phyloP scores from a whole-genome alignment of 2,329 filamentous ascomycete species.

The Phoma sp. region DNA sequence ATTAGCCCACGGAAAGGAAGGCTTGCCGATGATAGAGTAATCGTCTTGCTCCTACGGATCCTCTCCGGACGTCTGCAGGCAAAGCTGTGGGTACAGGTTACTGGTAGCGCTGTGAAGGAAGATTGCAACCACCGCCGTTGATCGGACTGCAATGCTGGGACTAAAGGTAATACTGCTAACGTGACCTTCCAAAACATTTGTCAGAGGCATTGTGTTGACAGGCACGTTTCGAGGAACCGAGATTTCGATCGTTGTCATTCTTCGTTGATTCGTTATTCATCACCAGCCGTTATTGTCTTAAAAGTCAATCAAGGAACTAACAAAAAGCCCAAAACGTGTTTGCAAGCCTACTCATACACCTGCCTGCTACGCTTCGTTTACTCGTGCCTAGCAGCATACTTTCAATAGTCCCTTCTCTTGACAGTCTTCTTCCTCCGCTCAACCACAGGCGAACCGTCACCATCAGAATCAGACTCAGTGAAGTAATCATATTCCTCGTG shows the following conservation, averaged over 20 bases:
- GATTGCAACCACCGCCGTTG: neutral
- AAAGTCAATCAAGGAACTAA: too few species aligned
- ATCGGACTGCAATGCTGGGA: neutral
- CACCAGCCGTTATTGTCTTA: neutral
- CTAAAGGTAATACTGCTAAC: too few species aligned
- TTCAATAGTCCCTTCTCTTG: constrained; percentile 11
- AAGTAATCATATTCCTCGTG: constrained; percentile 17
- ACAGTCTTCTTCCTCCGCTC: constrained; percentile 13
- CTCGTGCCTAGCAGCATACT: neutral
- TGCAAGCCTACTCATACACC: neutral
- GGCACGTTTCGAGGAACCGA: neutral
- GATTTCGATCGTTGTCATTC: neutral
- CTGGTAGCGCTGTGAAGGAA: too few species aligned
- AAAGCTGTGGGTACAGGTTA: too few species aligned
- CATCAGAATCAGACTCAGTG: constrained; percentile 9
- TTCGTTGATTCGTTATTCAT: constrained; percentile 1
- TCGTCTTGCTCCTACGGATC: neutral
- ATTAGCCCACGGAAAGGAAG: neutral
- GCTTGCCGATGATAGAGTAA: constrained; percentile 2
- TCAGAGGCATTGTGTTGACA: neutral
- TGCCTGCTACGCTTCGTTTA: neutral
- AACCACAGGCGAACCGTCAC: constrained; percentile 10
- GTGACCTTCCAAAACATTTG: too few species aligned
- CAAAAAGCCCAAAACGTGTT: too few species aligned
- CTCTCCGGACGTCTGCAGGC: neutral